Percentiles rank a stretch among this genome's conserved stretches.
These are phyloP conservation scores for Coemansia guatemalensis DNA, from an alignment of 192 early-diverging fungal genomes.

Conservation along the genomic window DNA sequence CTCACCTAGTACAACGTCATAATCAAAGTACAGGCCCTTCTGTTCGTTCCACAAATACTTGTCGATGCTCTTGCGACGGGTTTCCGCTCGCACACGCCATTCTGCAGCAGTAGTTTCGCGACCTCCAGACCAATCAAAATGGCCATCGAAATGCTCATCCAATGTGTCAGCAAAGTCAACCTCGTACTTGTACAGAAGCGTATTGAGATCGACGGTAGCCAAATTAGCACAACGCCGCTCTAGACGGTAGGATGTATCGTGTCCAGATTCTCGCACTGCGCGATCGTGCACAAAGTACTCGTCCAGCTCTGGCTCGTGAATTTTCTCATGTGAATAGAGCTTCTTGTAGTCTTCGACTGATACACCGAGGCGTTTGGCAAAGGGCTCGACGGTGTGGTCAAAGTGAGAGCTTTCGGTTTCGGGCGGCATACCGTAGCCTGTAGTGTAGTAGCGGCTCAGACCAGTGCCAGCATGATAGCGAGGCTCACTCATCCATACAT, in stretches of 20 bases:
- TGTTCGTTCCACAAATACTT: constrained; percentile 83
- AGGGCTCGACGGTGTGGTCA: constrained; percentile 83
- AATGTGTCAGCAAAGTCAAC: constrained; percentile 82
- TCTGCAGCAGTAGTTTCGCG: constrained; percentile 52
- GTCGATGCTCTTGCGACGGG: constrained; percentile 67
- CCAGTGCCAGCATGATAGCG: constrained; percentile 74
- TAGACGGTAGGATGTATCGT: constrained; percentile 94
- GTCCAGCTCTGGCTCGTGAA: constrained; percentile 84
- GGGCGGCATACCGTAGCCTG: constrained; percentile 93
- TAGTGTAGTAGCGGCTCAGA: constrained; percentile 82
- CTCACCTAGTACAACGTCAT: constrained; percentile 68
- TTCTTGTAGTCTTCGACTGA: constrained; percentile 70
- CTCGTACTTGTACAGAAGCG: constrained; percentile 95
- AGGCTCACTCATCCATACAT: constrained; percentile 85
- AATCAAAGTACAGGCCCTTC: constrained; percentile 85
- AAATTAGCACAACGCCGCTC: constrained; percentile 89
- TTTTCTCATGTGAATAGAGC: constrained; percentile 65
- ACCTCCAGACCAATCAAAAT: constrained; percentile 43
- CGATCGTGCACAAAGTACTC: constrained; percentile 97
- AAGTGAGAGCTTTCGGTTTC: constrained; percentile 95
- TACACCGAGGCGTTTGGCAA: constrained; percentile 65
- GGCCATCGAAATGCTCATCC: constrained; percentile 58
- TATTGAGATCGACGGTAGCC: constrained; percentile 92
- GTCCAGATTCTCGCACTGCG: constrained; percentile 94
- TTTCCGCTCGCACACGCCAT: constrained; percentile 66